These are phyloP conservation scores for Ceratocystis colombiana DNA, from an alignment of 2,329 filamentous ascomycete species.

Conservation along the genomic window DNA sequence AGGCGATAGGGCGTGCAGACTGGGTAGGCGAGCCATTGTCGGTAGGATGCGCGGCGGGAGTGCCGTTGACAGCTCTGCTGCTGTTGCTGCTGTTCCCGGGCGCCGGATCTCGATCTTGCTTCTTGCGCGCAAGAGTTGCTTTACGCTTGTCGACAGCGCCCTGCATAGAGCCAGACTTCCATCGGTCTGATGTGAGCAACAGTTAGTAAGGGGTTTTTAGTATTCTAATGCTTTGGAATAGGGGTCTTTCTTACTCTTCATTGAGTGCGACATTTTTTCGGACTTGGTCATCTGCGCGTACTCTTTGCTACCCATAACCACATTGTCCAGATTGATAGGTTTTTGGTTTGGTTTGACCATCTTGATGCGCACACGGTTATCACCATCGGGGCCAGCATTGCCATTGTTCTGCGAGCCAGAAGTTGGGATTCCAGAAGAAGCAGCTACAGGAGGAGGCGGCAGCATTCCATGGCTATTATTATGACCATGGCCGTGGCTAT, in stretches of 20 bases:
- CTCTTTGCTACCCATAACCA: constrained; percentile 36
- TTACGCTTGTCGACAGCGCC: constrained; percentile 51
- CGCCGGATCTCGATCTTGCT: constrained; percentile 39
- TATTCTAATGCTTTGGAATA: neutral
- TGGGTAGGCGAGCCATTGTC: constrained; percentile 10
- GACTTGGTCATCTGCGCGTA: constrained; percentile 54
- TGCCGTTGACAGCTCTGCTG: neutral
- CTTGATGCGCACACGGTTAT: constrained; percentile 23
- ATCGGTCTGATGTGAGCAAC: constrained; percentile 39
- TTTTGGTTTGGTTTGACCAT: constrained; percentile 25
- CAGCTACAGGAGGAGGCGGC: neutral
- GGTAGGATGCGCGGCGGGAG: constrained; percentile 1
- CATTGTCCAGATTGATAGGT: constrained; percentile 24
- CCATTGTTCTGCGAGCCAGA: neutral
- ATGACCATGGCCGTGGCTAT: neutral
- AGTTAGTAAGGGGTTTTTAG: constrained; percentile 28
- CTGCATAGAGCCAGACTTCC: constrained; percentile 52
- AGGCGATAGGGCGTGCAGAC: neutral
- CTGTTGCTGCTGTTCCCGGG: neutral
- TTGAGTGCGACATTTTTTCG: constrained; percentile 56
- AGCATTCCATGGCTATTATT: constrained; percentile 1
- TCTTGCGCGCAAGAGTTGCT: constrained; percentile 50
- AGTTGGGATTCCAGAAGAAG: neutral
- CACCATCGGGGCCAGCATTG: neutral
- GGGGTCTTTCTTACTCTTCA: constrained; percentile 45